phyloP scores from a whole-genome alignment of 2,329 filamentous ascomycete genomes.

The Thelonectria olida region DNA sequence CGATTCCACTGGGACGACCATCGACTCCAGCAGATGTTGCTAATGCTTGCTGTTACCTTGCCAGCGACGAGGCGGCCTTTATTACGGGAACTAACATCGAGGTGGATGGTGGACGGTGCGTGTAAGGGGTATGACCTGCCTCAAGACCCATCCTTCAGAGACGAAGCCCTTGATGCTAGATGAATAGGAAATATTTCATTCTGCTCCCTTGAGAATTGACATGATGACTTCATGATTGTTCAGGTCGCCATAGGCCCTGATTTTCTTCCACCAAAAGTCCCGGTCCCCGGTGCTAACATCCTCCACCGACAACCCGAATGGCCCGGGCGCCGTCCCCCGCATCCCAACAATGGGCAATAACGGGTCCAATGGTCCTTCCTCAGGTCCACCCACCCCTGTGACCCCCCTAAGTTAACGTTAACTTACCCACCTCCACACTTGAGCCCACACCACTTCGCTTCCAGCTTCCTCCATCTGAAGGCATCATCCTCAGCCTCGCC shows the following conservation, averaged over 20 bases:
- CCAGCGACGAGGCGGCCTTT: conserved; percentile 76
- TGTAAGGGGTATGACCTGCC: conserved; percentile 14
- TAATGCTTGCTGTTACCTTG: conserved; percentile 75
- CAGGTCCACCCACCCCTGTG: not conserved
- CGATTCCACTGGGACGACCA: conserved; percentile 63
- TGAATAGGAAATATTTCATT: not conserved
- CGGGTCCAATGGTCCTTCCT: not conserved
- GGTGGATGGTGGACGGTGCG: conserved; percentile 43
- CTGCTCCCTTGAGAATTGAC: not conserved
- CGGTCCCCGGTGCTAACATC: not conserved
- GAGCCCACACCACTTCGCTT: not conserved
- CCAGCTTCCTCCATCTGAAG: not conserved
- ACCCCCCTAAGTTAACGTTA: not conserved
- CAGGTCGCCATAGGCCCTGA: not conserved
- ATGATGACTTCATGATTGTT: too few relatives aligned
- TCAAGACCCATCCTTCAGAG: too few relatives aligned
- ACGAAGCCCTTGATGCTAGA: too few relatives aligned
- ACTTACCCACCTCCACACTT: conserved; percentile 4
- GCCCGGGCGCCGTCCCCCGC: not conserved
- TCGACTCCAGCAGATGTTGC: conserved; percentile 73
- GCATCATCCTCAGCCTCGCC: not conserved
- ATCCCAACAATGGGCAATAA: not conserved
- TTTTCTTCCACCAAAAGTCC: not conserved
- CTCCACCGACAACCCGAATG: too few relatives aligned
- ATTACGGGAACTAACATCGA: conserved; percentile 78